Percentiles rank a stretch among this genome's conserved stretches.
These are phyloP conservation scores for Fusarium pseudoanthophilum DNA, from an alignment of 2,329 filamentous ascomycete species.

Conservation along the genomic window DNA sequence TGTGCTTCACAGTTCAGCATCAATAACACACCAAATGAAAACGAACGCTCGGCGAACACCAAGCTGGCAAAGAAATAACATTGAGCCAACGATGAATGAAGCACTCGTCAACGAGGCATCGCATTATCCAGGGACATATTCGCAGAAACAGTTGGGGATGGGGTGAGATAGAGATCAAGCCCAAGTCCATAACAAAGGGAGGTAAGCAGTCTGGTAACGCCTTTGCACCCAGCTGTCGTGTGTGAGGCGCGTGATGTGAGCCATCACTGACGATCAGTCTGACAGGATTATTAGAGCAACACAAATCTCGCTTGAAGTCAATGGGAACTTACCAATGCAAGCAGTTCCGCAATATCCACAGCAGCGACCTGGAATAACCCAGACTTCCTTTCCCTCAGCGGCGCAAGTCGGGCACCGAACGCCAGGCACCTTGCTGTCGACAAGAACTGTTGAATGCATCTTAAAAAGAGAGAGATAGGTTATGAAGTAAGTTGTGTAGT, in stretches of 20 bases:
- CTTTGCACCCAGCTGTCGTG: rapidly evolving
- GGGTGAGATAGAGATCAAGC: too few relatives aligned
- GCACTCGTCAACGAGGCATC: neutral
- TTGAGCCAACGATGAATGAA: neutral
- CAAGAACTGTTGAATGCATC: neutral
- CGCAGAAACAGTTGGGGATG: neutral
- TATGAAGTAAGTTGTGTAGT: too few relatives aligned
- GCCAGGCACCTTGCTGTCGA: neutral
- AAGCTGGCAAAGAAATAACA: neutral
- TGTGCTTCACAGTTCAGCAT: rapidly evolving
- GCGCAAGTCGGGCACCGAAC: neutral
- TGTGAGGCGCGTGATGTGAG: too few relatives aligned
- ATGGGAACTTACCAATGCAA: neutral
- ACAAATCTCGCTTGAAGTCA: too few relatives aligned
- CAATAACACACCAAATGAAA: neutral
- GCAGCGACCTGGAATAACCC: neutral
- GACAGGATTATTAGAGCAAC: too few relatives aligned
- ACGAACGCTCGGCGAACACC: rapidly evolving
- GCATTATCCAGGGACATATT: neutral
- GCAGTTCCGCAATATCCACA: neutral
- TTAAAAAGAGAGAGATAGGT: neutral
- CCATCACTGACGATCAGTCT: too few relatives aligned
- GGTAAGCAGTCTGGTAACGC: rapidly evolving
- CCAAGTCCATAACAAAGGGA: neutral
- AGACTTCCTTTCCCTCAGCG: neutral